A percentile compares a stretch with the other conserved stretches of the same genome.
Conservation (phyloP, 768 basidiomycete species). For the Bullera alba region DNA sequence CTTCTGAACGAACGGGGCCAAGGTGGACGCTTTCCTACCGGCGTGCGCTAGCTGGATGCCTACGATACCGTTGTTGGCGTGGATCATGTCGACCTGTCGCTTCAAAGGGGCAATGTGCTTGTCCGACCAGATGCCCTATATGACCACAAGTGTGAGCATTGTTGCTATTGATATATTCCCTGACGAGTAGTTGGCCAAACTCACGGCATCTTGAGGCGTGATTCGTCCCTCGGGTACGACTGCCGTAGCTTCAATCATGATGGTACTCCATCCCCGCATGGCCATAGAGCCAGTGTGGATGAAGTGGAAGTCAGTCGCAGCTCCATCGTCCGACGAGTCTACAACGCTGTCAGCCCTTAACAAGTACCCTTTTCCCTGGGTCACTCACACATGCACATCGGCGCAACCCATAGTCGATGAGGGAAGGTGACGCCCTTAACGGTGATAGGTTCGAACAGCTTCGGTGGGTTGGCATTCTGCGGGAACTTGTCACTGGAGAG, state of each 20-base stretch:
- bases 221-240: slow-evolving; percentile 64
- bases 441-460: slow-evolving; percentile 61
- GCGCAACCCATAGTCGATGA: slow-evolving; percentile 68
- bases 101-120: slow-evolving; percentile 64
- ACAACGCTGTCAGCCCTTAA: background rate
- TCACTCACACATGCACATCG: slow-evolving; percentile 65
- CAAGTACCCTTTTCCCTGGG: background rate
- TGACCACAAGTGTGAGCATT: background rate
- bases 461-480: slow-evolving; percentile 54
- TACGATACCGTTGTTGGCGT: slow-evolving; percentile 62
- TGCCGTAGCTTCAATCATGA: slow-evolving; percentile 68
- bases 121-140: slow-evolving; percentile 64
- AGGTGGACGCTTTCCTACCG: slow-evolving; percentile 68
- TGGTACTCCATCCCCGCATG: slow-evolving; percentile 62
- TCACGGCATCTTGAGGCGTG: slow-evolving; percentile 60
- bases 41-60: slow-evolving; percentile 77
- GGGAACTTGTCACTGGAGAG: slow-evolving; percentile 44
- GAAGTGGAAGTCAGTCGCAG: slow-evolving; percentile 75
- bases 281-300: slow-evolving; percentile 69
- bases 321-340: slow-evolving; percentile 63
- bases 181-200: slow-evolving; percentile 5
- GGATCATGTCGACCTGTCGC: slow-evolving; percentile 66
- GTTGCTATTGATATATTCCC: background rate
- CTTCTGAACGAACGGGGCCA: slow-evolving; percentile 60
- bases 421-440: slow-evolving; percentile 61